Evolutionary conservation across 495 filamentous ascomycete species (phyloP), one percentile per base, ranked within the genome.

Genomic region (Podospora anserina): DNA sequence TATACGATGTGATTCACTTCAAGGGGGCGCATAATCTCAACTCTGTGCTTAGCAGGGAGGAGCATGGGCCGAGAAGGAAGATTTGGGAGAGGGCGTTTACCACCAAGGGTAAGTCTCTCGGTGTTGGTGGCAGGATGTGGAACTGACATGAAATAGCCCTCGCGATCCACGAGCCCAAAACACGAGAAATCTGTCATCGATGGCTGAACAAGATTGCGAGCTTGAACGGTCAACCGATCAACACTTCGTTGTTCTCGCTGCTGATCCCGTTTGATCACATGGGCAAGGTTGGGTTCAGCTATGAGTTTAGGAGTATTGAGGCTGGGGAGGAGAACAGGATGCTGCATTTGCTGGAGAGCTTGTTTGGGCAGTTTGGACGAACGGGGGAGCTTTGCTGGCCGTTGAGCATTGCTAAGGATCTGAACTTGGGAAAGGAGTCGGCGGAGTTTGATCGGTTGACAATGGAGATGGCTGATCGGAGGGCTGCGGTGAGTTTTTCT

Each of bases 121-220:
- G 56, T 26, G 1, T 18, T 55, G 20, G 27, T 2, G 30, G 16
- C 18, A 20, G 30, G 5, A 23, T 2, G 20, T 26, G 13, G 26
- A 1, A 13, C 18, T 66, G 27, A 58, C 18, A 66, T 9, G 32
- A 11, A 62, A 63, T 4, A 91, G 88, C 88, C 79, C 85, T 89
- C 71, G 86, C 89, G 70, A 86, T 88, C 77, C 88, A 90, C 74
- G 90, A 92, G 78, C 87, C 86, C 73, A 90, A 89, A 79, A 87
- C 89, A 66, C 84, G 88, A 71, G 91, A 91, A 80, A 87, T 91
- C 68, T 88, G 90, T 77, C 89, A 91, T 80, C 90, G 88, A 82
- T 91, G 70, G 70, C 39, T 75, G 2, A 23, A 20, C 13, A 69
- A 72, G 44, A n/a, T 75, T 6, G 65, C 26, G 1, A 19, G 68